Evolutionary conservation across 2,329 filamentous ascomycete genomes (phyloP).

Genomic region (Fusarium brachygibbosum): DNA sequence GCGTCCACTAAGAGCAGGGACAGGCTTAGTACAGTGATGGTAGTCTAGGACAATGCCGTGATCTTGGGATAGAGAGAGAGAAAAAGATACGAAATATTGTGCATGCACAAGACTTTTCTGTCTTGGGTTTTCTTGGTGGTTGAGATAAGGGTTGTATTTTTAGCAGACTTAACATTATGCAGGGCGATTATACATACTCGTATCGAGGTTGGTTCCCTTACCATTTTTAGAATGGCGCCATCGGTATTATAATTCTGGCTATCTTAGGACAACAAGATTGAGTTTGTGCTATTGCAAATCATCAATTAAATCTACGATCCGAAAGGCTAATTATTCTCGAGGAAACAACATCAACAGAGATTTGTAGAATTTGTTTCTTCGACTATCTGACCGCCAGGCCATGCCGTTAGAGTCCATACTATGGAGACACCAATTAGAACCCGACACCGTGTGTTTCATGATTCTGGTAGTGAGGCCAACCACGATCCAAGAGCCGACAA

Average conservation of each 20-base stretch:
- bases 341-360: neutral
- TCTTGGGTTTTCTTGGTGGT: neutral
- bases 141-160: conserved; percentile 4
- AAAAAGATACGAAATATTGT: conserved; percentile 1
- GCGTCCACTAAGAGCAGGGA: conserved; percentile 16
- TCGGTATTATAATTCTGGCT: neutral
- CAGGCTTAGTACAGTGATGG: neutral
- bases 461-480: conserved; percentile 3
- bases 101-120: neutral
- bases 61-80: neutral
- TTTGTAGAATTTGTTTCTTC: neutral
- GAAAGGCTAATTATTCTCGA: neutral
- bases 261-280: neutral
- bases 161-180: neutral
- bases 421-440: conserved; percentile 6
- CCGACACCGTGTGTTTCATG: conserved; percentile 10
- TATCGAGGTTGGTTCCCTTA: conserved; percentile 1
- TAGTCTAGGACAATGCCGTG: neutral
- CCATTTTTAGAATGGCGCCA: conserved; percentile 7
- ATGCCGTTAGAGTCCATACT: neutral
- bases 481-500: neutral
- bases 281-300: conserved; percentile 7
- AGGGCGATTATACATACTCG: neutral
- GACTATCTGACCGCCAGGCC: too few relatives aligned
- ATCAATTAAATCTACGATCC: neutral